Percentiles rank a stretch among this genome's conserved stretches.
Conservation (phyloP, 192 early-diverging fungal species). For the Podila epigama region DNA sequence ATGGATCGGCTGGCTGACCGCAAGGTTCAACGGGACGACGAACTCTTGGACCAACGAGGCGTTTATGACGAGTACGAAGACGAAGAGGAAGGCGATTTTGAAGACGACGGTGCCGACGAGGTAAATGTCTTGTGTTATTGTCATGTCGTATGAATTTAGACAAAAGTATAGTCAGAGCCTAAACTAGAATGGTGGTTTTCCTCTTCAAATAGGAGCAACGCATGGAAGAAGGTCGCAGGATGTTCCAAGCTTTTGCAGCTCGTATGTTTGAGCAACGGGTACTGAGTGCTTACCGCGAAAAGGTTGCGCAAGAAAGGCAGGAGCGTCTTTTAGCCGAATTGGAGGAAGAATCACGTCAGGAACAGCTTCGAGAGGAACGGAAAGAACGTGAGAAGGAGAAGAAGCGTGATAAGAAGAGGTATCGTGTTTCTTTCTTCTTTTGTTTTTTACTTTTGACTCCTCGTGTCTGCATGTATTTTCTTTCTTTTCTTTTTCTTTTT, state of each 20-base stretch:
- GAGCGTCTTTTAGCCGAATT: constrained; percentile 86
- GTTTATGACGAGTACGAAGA: constrained; percentile 62
- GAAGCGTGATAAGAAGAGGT: constrained; percentile 82
- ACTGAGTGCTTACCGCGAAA: constrained; percentile 91
- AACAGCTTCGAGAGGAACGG: constrained; percentile 62
- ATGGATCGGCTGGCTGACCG: constrained; percentile 95
- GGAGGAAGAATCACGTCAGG: constrained; percentile 82
- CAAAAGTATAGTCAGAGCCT: too few species aligned
- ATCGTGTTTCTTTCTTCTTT: constrained; percentile 8
- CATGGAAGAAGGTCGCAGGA: constrained; percentile 90
- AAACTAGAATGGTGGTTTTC: too few species aligned
- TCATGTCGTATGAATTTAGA: background rate
- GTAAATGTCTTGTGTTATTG: constrained; percentile 18
- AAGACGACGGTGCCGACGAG: constrained; percentile 65
- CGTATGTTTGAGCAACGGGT: constrained; percentile 98
- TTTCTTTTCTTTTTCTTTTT: background rate
- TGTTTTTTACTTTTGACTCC: background rate
- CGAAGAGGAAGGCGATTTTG: constrained; percentile 69
- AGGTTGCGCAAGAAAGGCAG: constrained; percentile 90
- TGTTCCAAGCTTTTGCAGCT: constrained; percentile 97
- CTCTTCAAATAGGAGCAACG: constrained; percentile 82
- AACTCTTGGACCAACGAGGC: constrained; percentile 56
- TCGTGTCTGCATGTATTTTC: background rate
- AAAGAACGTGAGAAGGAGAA: constrained; percentile 72
- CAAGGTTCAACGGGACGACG: constrained; percentile 83